Base-by-base conservation (phyloP, 73 alveolate species). In the Halteria grandinella region DNA sequence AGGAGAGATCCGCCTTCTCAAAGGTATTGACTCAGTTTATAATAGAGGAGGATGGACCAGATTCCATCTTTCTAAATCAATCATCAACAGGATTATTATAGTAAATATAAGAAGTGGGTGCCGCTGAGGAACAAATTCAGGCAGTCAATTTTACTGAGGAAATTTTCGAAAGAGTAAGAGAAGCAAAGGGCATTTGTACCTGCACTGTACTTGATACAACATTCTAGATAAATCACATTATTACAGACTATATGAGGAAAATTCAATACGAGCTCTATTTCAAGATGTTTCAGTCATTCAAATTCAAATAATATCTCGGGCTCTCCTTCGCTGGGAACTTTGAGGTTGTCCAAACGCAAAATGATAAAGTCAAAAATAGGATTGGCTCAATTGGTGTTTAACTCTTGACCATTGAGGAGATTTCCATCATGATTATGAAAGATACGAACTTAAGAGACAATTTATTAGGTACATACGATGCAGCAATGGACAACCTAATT, bases 341-440 rank as follows among this genome's bases (percentile, higher is more conserved):
- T 28, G 77, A 58, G 14, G 28, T 20, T 3, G n/a, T 83, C 10
- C 32, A 49, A 8, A 23, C 28, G 0, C 21, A 27, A 7, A 58
- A 60, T 33, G 14, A 23, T 2, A 75, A 58, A 32, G 36, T 44
- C 11, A 0, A 25, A 34, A 12, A 41, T 12, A 37, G 55, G 7
- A 59, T 39, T 14, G 79, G 55, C 24, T 58, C 59, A 34, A 43
- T 83, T 27, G 88, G 93, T 28, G 93, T 84, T 10, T 75, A 84
- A 31, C 51, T 84, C 1, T 33, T 84, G 33, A 75, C 88, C 18
- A 75, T 75, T 21, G 75, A 76, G 23, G 93, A 84, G 49, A 74
- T 84, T 0, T 62, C 76, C 39, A 37, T 44, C 11, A 51, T 23
- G 41, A 74, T 84, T 23, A 20, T 75, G 52, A 17, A 37, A 3